These are phyloP conservation scores for Penicillium oxalicum DNA, from an alignment of 2,329 filamentous ascomycete genomes.

Conservation along the genomic window DNA sequence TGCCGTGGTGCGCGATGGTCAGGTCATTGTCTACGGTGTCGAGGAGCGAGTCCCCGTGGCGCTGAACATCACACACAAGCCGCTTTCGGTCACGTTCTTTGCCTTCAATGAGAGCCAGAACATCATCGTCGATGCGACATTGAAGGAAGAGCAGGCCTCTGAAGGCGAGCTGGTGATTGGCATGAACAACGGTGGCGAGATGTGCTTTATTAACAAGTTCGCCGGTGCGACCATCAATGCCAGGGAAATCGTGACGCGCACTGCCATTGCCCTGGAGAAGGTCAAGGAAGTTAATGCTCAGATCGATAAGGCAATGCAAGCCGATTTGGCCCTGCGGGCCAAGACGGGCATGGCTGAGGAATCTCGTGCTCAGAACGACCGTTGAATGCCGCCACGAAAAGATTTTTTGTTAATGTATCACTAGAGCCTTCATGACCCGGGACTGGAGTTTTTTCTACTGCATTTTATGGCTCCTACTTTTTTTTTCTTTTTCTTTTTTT, in stretches of 20 bases:
- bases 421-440: constrained; percentile 19
- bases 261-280: constrained; percentile 66
- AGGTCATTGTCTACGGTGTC: constrained; percentile 74
- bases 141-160: constrained; percentile 48
- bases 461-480: not conserved
- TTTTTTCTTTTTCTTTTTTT: no score
- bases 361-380: constrained; percentile 77
- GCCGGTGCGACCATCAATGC: constrained; percentile 80
- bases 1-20: constrained; percentile 76
- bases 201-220: constrained; percentile 86
- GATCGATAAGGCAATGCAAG: constrained; percentile 66
- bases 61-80: constrained; percentile 84
- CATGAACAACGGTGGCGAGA: constrained; percentile 81
- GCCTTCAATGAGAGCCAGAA: constrained; percentile 57
- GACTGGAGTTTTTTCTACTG: constrained; percentile 17
- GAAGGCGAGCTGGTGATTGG: constrained; percentile 70
- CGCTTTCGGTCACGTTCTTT: constrained; percentile 84
- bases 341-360: constrained; percentile 75
- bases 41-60: constrained; percentile 86
- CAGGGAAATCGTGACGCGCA: constrained; percentile 68
- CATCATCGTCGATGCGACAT: constrained; percentile 42
- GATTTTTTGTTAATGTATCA: constrained; percentile 14
- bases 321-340: constrained; percentile 59
- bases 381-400: constrained; percentile 42
- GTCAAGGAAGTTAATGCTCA: constrained; percentile 72